These are phyloP conservation scores for Mycena metata DNA, from an alignment of 768 basidiomycete species.

Conservation along the genomic window DNA sequence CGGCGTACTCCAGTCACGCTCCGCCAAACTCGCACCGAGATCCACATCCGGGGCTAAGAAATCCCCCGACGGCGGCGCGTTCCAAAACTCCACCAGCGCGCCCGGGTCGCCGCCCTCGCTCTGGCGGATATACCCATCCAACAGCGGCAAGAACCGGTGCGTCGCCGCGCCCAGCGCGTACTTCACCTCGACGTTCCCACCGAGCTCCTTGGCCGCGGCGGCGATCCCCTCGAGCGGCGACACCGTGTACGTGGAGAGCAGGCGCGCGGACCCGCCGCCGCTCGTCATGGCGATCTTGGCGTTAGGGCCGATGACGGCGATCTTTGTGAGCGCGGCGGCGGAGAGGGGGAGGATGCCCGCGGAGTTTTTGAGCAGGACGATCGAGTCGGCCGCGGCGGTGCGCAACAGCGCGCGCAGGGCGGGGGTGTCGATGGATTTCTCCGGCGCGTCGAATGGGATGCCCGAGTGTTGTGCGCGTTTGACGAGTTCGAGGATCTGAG, in stretches of 20 bases:
- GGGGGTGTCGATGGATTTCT: conserved; percentile 60
- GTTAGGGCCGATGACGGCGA: conserved; percentile 77
- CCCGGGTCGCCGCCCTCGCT: conserved; percentile 51
- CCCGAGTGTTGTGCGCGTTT: conserved; percentile 63
- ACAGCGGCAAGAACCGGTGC: conserved; percentile 64
- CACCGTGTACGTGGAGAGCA: conserved; percentile 65
- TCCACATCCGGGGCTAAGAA: conserved; percentile 48
- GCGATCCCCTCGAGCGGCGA: conserved; percentile 71
- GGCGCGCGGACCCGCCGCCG: conserved; percentile 71
- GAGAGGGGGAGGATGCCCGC: conserved; percentile 63
- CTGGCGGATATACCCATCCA: conserved; percentile 61
- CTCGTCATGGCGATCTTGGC: conserved; percentile 66
- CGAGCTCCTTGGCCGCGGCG: conserved; percentile 54
- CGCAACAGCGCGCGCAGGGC: conserved; percentile 63
- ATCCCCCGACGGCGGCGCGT: conserved; percentile 55
- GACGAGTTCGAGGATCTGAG: conserved; percentile 62
- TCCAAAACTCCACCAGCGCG: conserved; percentile 61
- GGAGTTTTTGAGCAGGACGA: conserved; percentile 75
- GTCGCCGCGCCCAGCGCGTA: conserved; percentile 60
- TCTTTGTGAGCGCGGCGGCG: conserved; percentile 48
- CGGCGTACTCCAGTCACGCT: conserved; percentile 53
- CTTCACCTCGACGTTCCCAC: conserved; percentile 55
- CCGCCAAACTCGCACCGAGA: conserved; percentile 42
- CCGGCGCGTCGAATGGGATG: conserved; percentile 68
- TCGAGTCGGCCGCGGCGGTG: conserved; percentile 64